Base-by-base conservation (phyloP, 495 filamentous ascomycete species). In the Hyaloscypha hepaticicola region DNA sequence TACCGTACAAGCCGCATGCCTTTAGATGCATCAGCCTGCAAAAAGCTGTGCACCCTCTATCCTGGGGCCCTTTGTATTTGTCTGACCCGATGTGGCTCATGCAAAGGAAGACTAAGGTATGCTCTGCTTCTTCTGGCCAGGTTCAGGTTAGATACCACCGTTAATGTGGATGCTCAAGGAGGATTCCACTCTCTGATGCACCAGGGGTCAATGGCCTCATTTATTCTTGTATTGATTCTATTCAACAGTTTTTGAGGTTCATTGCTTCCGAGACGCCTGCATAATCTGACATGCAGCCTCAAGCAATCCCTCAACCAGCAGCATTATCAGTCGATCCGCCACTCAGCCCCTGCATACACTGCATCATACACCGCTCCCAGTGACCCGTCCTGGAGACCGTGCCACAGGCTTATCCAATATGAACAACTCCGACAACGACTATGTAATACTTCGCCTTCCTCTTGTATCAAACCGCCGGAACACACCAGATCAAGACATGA, bases 391-490 rank as follows among this genome's bases (percentile, higher is more conserved):
- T 25, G 50, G 16, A 27, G 50, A 19, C 25, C n/a, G n/a, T 24
- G 48, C 22, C 50, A n/a, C n/a, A n/a, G n/a, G n/a, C 25, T 27
- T 53, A 53, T 26, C 50, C 24, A 53, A 25, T 53, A 53, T 53
- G 19, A 53, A 27, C 4, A 9, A 16, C 12, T 45, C 16, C 16
- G 9, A 45, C 4, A 16, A 16, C 9, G 11, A 45, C 9, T 45
- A 4, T 16, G 12, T 2, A 45, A 45, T 45, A 45, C 38, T 45
- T 16, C 11, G 19, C 38, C 38, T 11, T 45, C 38, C 38, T 45
- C 11, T 45, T 45, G 1, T 16, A 45, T 14, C 38, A 45, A 16
- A 16, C 38, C 6, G 31, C 38, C 7, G 38, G 11, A 16, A 45
- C 38, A 16, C 14, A 14, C 38, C 9, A 45, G 16, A 1, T n/a